Conservation (phyloP, 1,139 yeast genomes). For the Hemisphaericaspora subhashii region DNA sequence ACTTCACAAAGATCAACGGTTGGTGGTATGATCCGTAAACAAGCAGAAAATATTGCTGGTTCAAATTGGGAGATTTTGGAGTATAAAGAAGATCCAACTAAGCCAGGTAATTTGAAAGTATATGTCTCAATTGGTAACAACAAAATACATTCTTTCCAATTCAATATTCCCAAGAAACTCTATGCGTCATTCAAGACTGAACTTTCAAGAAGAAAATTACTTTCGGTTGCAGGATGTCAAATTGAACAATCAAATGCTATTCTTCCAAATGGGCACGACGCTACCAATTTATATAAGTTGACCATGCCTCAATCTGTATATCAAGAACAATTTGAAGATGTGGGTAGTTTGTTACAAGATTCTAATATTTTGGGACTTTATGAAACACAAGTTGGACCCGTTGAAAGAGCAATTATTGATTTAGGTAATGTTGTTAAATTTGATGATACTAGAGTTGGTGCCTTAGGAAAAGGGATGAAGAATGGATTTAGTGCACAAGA, state of each 20-base stretch:
- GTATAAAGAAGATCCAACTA: conserved; percentile 54
- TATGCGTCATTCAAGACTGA: conserved; percentile 66
- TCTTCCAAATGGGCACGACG: conserved; percentile 71
- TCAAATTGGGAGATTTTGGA: conserved; percentile 85
- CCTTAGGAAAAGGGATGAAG: conserved; percentile 84
- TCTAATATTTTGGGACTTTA: conserved; percentile 68
- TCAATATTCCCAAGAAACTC: conserved; percentile 73
- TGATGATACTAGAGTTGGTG: conserved; percentile 69
- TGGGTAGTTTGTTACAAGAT: conserved; percentile 66
- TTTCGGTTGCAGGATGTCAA: conserved; percentile 52
- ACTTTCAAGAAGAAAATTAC: conserved; percentile 38
- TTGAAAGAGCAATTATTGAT: conserved; percentile 75
- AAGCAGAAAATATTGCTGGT: conserved; percentile 76
- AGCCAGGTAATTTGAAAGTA: conserved; percentile 77
- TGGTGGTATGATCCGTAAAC: conserved; percentile 69
- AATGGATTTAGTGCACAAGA: conserved; percentile 75
- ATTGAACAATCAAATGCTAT: conserved; percentile 59
- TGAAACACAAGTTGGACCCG: conserved; percentile 68
- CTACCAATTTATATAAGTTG: conserved; percentile 57
- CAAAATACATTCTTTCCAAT: conserved; percentile 69
- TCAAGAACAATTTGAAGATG: conserved; percentile 54
- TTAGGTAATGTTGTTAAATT: conserved; percentile 75
- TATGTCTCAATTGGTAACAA: conserved; percentile 61
- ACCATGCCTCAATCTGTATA: conserved; percentile 67
- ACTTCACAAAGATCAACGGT: conserved; percentile 52